These are phyloP conservation scores for Panicum miliaceum DNA, from an alignment of 176 grass and related monocot genomes.

Conservation along the genomic window DNA sequence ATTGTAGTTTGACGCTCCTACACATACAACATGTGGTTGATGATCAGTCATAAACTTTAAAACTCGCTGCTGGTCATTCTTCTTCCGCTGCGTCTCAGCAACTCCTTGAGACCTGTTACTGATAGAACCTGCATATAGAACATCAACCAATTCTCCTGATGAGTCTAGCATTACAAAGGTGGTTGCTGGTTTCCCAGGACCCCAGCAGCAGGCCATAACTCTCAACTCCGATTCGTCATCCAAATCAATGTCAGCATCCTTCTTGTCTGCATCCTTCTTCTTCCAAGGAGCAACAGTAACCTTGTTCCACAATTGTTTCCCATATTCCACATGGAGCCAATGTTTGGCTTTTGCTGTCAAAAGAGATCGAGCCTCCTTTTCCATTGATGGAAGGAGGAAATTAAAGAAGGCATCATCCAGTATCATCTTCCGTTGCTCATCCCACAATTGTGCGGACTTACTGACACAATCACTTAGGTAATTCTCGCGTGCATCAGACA, in stretches of 20 bases:
- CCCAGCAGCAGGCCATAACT: conserved; percentile 98
- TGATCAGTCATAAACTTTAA: conserved; percentile 95
- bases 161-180: conserved; percentile 96
- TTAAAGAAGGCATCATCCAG: conserved; percentile 89
- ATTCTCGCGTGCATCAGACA: conserved; percentile 83
- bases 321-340: conserved; percentile 91
- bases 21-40: conserved; percentile 84
- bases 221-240: conserved; percentile 78
- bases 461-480: conserved; percentile 96
- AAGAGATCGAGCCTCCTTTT: conserved; percentile 81
- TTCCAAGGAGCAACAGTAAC: conserved; percentile 90
- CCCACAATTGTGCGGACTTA: conserved; percentile 92
- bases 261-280: conserved; percentile 64
- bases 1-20: conserved; percentile 84
- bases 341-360: conserved; percentile 74
- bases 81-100: conserved; percentile 84
- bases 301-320: conserved; percentile 74
- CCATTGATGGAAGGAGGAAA: conserved; percentile 84
- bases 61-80: conserved; percentile 86
- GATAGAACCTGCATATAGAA: conserved; percentile 91
- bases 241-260: conserved; percentile 66
- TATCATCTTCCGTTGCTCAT: conserved; percentile 96
- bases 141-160: conserved; percentile 93
- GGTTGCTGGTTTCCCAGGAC: conserved; percentile 91
- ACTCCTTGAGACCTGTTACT: conserved; percentile 83